These are phyloP conservation scores for Petunia axillaris DNA, from an alignment of 257 asterid genomes.

Conservation along the genomic window DNA sequence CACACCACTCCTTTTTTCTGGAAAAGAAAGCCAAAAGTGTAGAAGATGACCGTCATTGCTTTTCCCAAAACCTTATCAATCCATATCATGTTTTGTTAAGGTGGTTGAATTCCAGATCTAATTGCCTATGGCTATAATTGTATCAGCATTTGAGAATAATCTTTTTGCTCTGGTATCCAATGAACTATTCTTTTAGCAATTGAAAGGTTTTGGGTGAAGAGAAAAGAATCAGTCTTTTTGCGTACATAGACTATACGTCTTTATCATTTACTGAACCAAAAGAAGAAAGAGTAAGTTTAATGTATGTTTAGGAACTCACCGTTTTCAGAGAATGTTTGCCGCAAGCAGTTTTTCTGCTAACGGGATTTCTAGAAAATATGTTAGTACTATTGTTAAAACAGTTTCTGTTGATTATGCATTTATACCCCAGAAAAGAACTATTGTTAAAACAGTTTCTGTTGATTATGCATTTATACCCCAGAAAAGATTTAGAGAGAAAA, in stretches of 20 bases:
- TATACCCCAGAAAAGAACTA: constrained; percentile 8
- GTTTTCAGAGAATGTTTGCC: neutral
- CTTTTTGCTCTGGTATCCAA: constrained; percentile 10
- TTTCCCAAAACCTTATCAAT: constrained; percentile 6
- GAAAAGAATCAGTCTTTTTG: neutral
- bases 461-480: constrained; percentile 14
- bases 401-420: neutral
- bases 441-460: neutral
- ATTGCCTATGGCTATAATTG: constrained; percentile 12
- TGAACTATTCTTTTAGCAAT: constrained; percentile 10
- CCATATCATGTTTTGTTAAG: neutral
- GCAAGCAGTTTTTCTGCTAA: neutral
- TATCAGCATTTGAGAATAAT: neutral
- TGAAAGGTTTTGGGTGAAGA: constrained; percentile 1
- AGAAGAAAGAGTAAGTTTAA: neutral
- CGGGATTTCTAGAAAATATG: neutral
- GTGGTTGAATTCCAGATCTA: neutral
- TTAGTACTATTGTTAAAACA: neutral
- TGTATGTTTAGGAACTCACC: constrained; percentile 4
- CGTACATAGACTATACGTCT: constrained; percentile 12
- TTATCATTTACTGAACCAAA: constrained; percentile 6
- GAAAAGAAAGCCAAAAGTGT: constrained; percentile 7
- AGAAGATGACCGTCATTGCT: neutral
- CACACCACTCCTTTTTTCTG: constrained; percentile 5
- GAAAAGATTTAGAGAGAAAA: neutral